Evolutionary conservation across 352 stramenopile genomes (phyloP), one percentile per base, ranked within the genome.

Genomic region (Phytopythium boreale): DNA sequence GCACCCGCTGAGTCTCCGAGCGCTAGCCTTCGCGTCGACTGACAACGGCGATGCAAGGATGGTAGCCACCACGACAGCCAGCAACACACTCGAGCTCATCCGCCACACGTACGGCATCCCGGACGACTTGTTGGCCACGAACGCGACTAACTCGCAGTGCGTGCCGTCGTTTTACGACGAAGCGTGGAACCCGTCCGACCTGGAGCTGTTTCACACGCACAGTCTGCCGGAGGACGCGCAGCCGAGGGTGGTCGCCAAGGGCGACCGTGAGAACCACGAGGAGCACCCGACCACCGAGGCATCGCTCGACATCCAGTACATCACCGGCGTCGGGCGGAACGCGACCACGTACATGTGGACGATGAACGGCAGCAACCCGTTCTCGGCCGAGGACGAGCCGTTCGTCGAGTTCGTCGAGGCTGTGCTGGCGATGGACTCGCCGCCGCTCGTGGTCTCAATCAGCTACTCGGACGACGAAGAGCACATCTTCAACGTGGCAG

Each of bases 401-500:
- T 96, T 97, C 59, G 76, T 96, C 10, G 84, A 89, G 62, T 96
- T 93, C 59, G 75, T 69, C 14, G 59, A 97, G 53, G 75, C 75
- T 4, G 64, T 97, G 2, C 62, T 96, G 19, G 71, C 71, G 26
- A 74, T 90, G 65, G 81, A 95, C 14, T 68, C 66, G 1, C 85
- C 91, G 10, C 89, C 90, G 17, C 76, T 87, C 44, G 88, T 98
- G 4, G 74, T 97, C 4, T 97, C 89, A 1, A 96, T 96, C 58
- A 94, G 78, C 53, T 97, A 97, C 62, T 96, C 92, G 11, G 89
- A 97, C 64, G 85, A 97, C 46, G 89, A 97, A 75, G 89, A 96
- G 46, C 79, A 93, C 56, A 92, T 95, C 61, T 95, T 92, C 62
- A 74, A 93, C 11, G 69, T 84, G 24, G 88, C 79, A 2, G 59